phyloP scores from a whole-genome alignment of 2,329 filamentous ascomycete species.

The Lithohypha guttulata region DNA sequence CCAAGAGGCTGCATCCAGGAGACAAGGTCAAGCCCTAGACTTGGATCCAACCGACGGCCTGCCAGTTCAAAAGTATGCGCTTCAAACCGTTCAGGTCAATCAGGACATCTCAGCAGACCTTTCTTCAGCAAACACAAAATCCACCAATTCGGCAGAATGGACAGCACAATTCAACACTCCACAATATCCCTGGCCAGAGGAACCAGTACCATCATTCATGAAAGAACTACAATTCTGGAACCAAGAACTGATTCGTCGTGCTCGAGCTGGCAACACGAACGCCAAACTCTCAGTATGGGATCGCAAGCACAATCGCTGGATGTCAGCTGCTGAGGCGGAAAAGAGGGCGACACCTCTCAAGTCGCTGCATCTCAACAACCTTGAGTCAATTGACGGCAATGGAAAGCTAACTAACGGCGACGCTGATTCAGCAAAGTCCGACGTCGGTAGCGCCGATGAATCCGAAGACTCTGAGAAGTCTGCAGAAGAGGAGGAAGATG shows the following conservation, averaged over 20 bases:
- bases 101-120: slow-evolving; percentile 46
- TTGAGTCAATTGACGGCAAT: neutral
- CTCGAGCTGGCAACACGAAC: slow-evolving; percentile 15
- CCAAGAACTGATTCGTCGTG: slow-evolving; percentile 19
- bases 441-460: slow-evolving; percentile 23
- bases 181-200: slow-evolving; percentile 62
- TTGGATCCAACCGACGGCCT: slow-evolving; percentile 63
- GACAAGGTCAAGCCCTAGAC: slow-evolving; percentile 43
- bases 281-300: slow-evolving; percentile 17
- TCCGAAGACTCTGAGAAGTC: slow-evolving; percentile 10
- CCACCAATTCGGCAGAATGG: slow-evolving; percentile 11
- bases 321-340: slow-evolving; percentile 10
- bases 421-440: slow-evolving; percentile 18
- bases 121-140: slow-evolving; percentile 20
- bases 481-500: slow-evolving; percentile 10
- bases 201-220: slow-evolving; percentile 80
- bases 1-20: slow-evolving; percentile 38
- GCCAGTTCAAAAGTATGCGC: slow-evolving; percentile 82
- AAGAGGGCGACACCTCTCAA: slow-evolving; percentile 8
- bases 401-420: slow-evolving; percentile 19
- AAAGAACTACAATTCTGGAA: slow-evolving; percentile 54
- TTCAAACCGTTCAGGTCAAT: slow-evolving; percentile 57
- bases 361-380: slow-evolving; percentile 9
- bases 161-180: slow-evolving; percentile 22
- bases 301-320: slow-evolving; percentile 15